Percentiles rank a stretch among this genome's conserved stretches.
phyloP scores from a whole-genome alignment of 2,329 filamentous ascomycete genomes.

The Fusarium odoratissimum region DNA sequence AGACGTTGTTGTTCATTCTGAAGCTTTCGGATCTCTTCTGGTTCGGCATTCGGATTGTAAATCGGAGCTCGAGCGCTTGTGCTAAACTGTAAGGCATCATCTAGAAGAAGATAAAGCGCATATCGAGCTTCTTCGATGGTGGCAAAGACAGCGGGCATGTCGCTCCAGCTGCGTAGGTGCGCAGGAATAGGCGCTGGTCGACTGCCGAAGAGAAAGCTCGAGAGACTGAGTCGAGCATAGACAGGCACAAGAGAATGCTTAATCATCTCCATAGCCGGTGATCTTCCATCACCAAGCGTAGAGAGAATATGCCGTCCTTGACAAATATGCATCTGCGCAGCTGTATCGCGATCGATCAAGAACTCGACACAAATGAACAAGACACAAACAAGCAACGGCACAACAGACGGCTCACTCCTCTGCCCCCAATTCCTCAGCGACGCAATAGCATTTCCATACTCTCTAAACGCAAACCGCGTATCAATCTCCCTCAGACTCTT shows the following conservation, averaged over 20 bases:
- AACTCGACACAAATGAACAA: conserved; percentile 67
- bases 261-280: conserved; percentile 52
- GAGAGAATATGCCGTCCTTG: conserved; percentile 57
- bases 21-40: conserved; percentile 43
- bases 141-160: conserved; percentile 51
- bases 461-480: conserved; percentile 41
- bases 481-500: conserved; percentile 34
- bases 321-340: conserved; percentile 58
- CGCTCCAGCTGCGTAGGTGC: conserved; percentile 47
- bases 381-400: conserved; percentile 59
- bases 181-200: conserved; percentile 52
- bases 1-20: conserved; percentile 50
- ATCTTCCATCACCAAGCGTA: conserved; percentile 45
- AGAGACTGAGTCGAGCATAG: conserved; percentile 57
- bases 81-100: conserved; percentile 54
- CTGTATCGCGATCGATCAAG: conserved; percentile 60
- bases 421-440: conserved; percentile 53
- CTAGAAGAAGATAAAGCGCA: conserved; percentile 53
- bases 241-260: conserved; percentile 56
- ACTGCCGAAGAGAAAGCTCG: conserved; percentile 55
- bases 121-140: conserved; percentile 48
- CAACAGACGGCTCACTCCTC: conserved; percentile 45
- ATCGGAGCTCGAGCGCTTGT: conserved; percentile 42
- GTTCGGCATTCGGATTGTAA: conserved; percentile 42
- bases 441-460: conserved; percentile 63